phyloP scores from a whole-genome alignment of 345 rosid genomes.

The Rhodomyrtus tomentosa region DNA sequence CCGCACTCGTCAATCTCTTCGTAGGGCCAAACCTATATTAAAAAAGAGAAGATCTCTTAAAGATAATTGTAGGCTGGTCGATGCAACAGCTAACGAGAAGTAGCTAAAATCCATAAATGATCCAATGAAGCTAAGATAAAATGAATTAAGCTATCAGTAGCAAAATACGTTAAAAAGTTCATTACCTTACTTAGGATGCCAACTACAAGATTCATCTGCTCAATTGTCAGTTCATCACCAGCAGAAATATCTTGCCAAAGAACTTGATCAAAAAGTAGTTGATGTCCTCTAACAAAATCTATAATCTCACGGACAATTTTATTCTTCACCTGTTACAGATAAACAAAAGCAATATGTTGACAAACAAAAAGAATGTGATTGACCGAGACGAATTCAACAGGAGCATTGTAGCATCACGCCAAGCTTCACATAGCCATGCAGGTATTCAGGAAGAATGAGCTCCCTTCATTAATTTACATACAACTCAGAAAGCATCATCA shows the following conservation, averaged over 20 bases:
- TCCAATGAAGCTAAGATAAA: not conserved
- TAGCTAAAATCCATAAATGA: not conserved
- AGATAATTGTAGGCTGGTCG: not conserved
- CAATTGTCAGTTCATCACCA: slow-evolving; percentile 68
- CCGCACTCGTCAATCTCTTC: slow-evolving; percentile 81
- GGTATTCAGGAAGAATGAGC: not conserved
- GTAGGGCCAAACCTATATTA: slow-evolving; percentile 77
- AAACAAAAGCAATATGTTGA: not conserved
- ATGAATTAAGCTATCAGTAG: not conserved
- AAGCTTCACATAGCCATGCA: not conserved
- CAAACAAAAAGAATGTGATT: not conserved
- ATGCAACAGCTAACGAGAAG: not conserved
- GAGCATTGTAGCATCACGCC: not conserved
- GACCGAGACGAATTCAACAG: not conserved
- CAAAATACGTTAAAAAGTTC: not conserved
- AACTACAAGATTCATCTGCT: slow-evolving; percentile 83
- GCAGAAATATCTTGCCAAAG: slow-evolving; percentile 58
- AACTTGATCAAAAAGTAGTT: slow-evolving; percentile 69
- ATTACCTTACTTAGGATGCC: slow-evolving; percentile 83
- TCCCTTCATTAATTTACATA: not conserved
- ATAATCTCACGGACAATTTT: slow-evolving; percentile 80
- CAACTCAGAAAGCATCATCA: not conserved
- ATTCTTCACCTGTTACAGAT: slow-evolving; percentile 57
- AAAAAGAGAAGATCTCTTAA: not conserved
- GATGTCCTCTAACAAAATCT: slow-evolving; percentile 73